Conservation (phyloP, 169 alveolate species). For the Cyclospora cayetanensis region DNA sequence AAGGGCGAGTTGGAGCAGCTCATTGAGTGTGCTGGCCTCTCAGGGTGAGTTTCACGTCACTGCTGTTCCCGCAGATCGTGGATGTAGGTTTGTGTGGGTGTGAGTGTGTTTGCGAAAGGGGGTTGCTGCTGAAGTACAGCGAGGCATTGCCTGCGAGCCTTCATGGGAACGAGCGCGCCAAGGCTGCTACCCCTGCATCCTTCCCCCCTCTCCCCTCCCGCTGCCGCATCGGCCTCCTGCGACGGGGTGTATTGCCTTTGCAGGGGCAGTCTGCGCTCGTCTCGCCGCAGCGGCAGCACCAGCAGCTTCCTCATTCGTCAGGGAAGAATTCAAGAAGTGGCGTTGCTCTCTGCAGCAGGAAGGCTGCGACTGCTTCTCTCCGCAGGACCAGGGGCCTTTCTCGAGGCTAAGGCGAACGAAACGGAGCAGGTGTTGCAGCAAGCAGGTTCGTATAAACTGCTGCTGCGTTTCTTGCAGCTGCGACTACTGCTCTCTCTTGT, state of each 20-base stretch:
- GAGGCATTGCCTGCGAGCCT: too few relatives aligned
- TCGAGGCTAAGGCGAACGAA: background rate
- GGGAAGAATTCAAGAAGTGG: background rate
- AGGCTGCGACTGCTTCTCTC: background rate
- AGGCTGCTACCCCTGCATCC: too few relatives aligned
- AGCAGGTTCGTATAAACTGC: background rate
- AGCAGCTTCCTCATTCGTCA: slow-evolving; percentile 1
- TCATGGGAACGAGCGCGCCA: too few relatives aligned
- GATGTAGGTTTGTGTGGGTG: too few relatives aligned
- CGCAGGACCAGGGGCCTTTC: background rate
- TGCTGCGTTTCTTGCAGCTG: too few relatives aligned
- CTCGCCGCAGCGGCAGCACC: background rate
- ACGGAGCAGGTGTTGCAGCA: background rate
- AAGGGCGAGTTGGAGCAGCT: slow-evolving; percentile 5
- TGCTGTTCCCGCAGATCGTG: too few relatives aligned
- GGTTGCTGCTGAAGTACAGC: background rate
- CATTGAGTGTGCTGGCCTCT: background rate
- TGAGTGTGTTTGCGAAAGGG: too few relatives aligned
- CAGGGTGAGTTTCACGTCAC: background rate
- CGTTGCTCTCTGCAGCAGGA: background rate
- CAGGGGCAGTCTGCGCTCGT: background rate
- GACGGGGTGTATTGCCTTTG: background rate
- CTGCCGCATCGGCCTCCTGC: too few relatives aligned
- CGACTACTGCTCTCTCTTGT: too few relatives aligned
- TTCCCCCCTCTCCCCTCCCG: too few relatives aligned